Evolutionary conservation across 1,284 basidiomycete species (phyloP), one percentile per base, ranked within the genome.

Genomic region (Somion occarium): DNA sequence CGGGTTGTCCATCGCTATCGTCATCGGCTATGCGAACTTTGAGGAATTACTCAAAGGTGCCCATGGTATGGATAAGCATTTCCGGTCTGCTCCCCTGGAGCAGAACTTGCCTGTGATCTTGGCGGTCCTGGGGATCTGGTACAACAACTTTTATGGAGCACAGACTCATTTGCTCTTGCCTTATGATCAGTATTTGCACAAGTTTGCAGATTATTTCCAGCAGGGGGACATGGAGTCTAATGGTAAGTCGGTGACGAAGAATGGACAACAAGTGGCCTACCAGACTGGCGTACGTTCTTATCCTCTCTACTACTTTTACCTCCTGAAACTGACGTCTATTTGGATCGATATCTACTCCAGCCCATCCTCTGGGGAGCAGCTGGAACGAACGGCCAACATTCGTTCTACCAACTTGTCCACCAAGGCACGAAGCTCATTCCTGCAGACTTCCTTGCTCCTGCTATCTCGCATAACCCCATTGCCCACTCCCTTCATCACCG

Each of bases 181-280:
- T 3, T 99, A 99, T 67, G 97, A 99, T 72, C 96, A 99, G 70
- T 99, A 99, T 74, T 76, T 99, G 61, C 91, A 97, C 82, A 97
- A 97, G 72, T 99, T 99, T 66, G 96, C 96, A 51, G 96, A 98
- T 73, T 99, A 99, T 79, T 99, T 99, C 91, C 96, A 99, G 72
- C 96, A 99, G 76, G 95, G 95, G 44, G 96, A 99, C 72, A 99
- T 99, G 96, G 96, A 99, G 74, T 97, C 93, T 20, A 98, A 99
- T 71, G 96, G 96, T 56, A 99, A 99, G 78, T 91, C 84, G 55
- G 80, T 98, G 58, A 98, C 95, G 62, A 99, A 98, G 76, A 79
- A 84, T 59, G 96, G 95, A 19, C 78, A 92, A 57, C 87, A 90
- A 48, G 96, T 99, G 19, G 72, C 91, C 73, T 99, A 98, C 74